A percentile compares a stretch with the other conserved stretches of the same genome.
These are phyloP conservation scores for Lichtheimia hyalospora DNA, from an alignment of 371 early-diverging fungal species.

Conservation along the genomic window DNA sequence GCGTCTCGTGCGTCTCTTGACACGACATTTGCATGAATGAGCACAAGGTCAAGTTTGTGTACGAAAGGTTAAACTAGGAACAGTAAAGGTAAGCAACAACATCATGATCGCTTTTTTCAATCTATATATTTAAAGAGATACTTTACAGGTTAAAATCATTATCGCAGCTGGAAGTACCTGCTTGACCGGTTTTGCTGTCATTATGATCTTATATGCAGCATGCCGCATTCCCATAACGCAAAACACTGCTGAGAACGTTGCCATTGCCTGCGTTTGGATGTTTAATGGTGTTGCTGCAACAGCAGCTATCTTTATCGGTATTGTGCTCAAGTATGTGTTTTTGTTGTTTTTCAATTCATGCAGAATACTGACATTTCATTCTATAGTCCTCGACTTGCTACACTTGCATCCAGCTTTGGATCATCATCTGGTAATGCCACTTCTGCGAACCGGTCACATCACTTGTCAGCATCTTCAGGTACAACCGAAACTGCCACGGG, in stretches of 20 bases:
- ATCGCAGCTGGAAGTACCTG: conserved; percentile 7
- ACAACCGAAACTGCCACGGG: too few relatives aligned
- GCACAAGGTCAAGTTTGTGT: conserved; percentile 14
- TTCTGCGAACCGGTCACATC: too few relatives aligned
- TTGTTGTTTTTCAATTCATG: not conserved
- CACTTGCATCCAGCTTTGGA: conserved; percentile 1
- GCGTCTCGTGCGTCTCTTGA: conserved; percentile 9
- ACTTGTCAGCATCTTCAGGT: too few relatives aligned
- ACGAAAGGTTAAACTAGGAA: conserved; percentile 20
- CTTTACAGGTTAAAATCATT: conserved; percentile 15
- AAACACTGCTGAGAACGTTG: conserved; percentile 11
- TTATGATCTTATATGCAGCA: conserved; percentile 18
- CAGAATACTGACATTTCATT: not conserved
- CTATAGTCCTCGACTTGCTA: conserved; percentile 11
- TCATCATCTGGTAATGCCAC: not conserved
- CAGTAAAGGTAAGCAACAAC: conserved; percentile 16
- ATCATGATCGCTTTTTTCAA: not conserved
- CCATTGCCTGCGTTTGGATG: conserved; percentile 19
- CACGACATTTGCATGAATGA: conserved; percentile 3
- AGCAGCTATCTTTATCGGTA: conserved; percentile 16
- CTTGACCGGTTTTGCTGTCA: conserved; percentile 15
- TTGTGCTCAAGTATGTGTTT: conserved; percentile 27
- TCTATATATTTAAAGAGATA: not conserved
- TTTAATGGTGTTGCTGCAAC: conserved; percentile 26
- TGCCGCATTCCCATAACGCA: conserved; percentile 12